Conservation (phyloP, 345 rosid genomes). For the Kandelia obovata region DNA sequence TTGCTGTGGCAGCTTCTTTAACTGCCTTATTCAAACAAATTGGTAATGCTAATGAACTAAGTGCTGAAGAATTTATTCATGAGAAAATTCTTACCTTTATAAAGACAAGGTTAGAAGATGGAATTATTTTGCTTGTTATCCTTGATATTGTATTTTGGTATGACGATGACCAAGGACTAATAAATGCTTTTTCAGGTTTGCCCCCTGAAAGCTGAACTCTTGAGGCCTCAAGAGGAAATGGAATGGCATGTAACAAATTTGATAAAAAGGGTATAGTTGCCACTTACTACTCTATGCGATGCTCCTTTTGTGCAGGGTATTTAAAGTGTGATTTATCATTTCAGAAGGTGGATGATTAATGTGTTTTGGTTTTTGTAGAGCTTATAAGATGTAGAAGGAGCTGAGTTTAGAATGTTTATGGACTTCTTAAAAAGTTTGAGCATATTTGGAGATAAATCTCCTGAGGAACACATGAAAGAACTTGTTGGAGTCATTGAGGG, state of each 20-base stretch:
- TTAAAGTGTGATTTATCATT: neutral
- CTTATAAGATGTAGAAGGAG: conserved; percentile 89
- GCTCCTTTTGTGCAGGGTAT: neutral
- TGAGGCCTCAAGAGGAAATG: conserved; percentile 94
- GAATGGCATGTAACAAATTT: conserved; percentile 88
- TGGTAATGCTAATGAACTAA: conserved; percentile 64
- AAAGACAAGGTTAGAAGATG: conserved; percentile 67
- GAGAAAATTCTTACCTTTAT: conserved; percentile 76
- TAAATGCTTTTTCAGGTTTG: conserved; percentile 54
- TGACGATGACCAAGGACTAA: conserved; percentile 12
- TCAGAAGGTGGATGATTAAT: conserved; percentile 6
- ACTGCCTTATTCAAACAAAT: conserved; percentile 82
- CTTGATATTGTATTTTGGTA: neutral
- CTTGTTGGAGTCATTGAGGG: conserved; percentile 84
- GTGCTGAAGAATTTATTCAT: conserved; percentile 63
- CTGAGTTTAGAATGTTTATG: conserved; percentile 96
- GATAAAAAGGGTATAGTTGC: conserved; percentile 61
- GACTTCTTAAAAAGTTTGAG: conserved; percentile 84
- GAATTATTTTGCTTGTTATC: neutral
- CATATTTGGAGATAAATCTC: conserved; percentile 91
- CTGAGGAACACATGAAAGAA: conserved; percentile 88
- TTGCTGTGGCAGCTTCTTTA: conserved; percentile 59
- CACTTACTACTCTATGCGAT: neutral
- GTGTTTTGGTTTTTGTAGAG: conserved; percentile 45
- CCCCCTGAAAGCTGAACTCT: conserved; percentile 80